Base-by-base conservation (phyloP, 1,284 basidiomycete species). In the Cutaneotrichosporon daszewskae region DNA sequence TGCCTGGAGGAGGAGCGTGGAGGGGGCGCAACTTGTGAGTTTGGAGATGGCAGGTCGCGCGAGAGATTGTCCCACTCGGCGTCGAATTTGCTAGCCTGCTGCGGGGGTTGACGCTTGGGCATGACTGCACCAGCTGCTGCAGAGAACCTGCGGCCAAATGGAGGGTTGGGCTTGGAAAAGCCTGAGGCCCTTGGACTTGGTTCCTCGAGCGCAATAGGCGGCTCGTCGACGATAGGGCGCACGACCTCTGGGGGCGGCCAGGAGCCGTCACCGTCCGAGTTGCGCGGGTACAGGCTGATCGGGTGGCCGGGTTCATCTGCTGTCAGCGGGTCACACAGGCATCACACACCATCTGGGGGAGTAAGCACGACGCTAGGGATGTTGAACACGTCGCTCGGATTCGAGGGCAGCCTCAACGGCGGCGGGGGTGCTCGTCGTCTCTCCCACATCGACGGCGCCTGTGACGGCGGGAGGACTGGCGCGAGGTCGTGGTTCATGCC, bases 261-360 rank as follows among this genome's bases (percentile, higher is more conserved):
- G 16, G n/a, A 6, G 5, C 24, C n/a, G 17, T 25, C 35, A 23
- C 27, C 35, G 25, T 22, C 20, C 29, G 27, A n/a, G 11, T 20
- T 12, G 32, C 40, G 41, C 1, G 49, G 49, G 32, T 44, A 51
- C 18, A 51, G 35, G n/a, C 42, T 20, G 11, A 51, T 35, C n/a
- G 45, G 35, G 19, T 23, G 41, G 18, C 36, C 39, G 7, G 35
- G 36, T 23, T 51, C 49, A 12, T 51, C 49, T 51, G 26, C 5
- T 13, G 22, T 24, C 20, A 20, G 32, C 20, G 18, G 13, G 32
- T 31, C 9, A 38, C 27, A 20, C 9, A 14, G 19, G 35, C 11
- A 11, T 11, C 8, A 22, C 45, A 35, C 19, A 51, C 49, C 49
- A 27, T 40, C 41, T 12, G 49, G 49, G 6, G 49, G 49, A 3